Evolutionary conservation across 83 land plant species (phyloP), one percentile per base, ranked within the genome.

Genomic region (Isoetes engelmannii): DNA sequence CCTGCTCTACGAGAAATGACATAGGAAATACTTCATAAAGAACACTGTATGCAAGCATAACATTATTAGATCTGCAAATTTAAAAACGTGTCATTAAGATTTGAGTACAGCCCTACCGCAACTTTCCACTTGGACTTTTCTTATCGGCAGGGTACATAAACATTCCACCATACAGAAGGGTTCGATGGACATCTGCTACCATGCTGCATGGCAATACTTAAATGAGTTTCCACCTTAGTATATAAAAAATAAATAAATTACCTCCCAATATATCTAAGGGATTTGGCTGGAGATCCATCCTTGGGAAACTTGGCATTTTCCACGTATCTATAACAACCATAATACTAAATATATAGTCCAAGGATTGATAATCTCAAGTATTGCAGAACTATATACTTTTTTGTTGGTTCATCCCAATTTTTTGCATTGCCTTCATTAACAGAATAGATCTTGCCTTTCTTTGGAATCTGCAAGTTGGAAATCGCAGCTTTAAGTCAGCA

Each of bases 151-250:
- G 98, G 79, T 93, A 93, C 82, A 93, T 74, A 62, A 93, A 93
- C 69, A 90, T 80, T 61, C 98, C 98, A 6, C 98, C 98, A 70
- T 93, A 93, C n/a, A 93, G 88, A 18, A 93, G 74, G 7, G 98
- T 93, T 47, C 98, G 84, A 59, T 93, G 98, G 43, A 93, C 97
- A 83, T 93, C 98, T 56, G 98, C 98, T 53, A 93, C 98, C 98
- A 93, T 93, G 48, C 98, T 93, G 88, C 71, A 63, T 45, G 59
- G 48, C 4, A 44, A 62, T 43, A 61, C 8, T 43, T n/a, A n/a
- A n/a, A 18, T 18, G 28, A 8, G 18, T 21, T 45, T 20, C 6
- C 17, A 68, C 10, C 54, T n/a, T 3, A 41, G 4, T 54, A 53
- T 7, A 57, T 1, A 4, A 56, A 44, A 74, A 6, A 13, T 47